A percentile compares a stretch with the other conserved stretches of the same genome.
Conservation (phyloP, 345 rosid genomes). For the Dimocarpus longan region DNA sequence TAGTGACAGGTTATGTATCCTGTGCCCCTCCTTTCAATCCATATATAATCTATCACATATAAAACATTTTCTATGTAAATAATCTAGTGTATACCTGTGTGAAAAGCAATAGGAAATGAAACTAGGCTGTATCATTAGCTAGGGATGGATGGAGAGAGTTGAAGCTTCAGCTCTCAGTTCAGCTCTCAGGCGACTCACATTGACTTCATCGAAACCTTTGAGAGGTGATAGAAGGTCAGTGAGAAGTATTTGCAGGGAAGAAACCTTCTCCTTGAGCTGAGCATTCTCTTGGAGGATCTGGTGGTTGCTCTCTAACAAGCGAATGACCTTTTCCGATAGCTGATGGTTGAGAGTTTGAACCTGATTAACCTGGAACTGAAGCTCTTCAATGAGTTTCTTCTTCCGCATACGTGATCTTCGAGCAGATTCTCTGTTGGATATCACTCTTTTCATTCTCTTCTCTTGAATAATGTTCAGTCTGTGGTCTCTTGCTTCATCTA, state of each 20-base stretch:
- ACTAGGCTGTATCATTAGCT: not conserved
- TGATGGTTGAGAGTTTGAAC: constrained; percentile 56
- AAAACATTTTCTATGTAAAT: not conserved
- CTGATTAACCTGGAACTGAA: constrained; percentile 65
- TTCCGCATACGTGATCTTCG: constrained; percentile 68
- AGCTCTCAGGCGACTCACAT: constrained; percentile 32
- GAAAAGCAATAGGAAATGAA: not conserved
- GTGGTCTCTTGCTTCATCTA: constrained; percentile 29
- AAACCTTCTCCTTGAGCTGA: constrained; percentile 67
- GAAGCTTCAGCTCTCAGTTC: constrained; percentile 48
- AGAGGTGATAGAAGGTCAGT: constrained; percentile 52
- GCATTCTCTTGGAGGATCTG: constrained; percentile 71
- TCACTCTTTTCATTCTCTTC: constrained; percentile 64
- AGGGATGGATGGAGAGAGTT: constrained; percentile 28
- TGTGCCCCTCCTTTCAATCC: too few species aligned
- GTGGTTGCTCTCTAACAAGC: constrained; percentile 65
- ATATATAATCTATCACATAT: not conserved
- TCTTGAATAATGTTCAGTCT: constrained; percentile 37
- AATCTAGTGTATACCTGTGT: not conserved
- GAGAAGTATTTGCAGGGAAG: constrained; percentile 60
- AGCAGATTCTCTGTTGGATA: constrained; percentile 82
- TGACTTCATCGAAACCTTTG: constrained; percentile 38
- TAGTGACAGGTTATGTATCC: not conserved
- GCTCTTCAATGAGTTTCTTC: constrained; percentile 78
- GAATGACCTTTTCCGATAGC: constrained; percentile 67